A percentile compares a stretch with the other conserved stretches of the same genome.
phyloP scores from a whole-genome alignment of 352 stramenopile species.

The Elongisporangium prolatum region DNA sequence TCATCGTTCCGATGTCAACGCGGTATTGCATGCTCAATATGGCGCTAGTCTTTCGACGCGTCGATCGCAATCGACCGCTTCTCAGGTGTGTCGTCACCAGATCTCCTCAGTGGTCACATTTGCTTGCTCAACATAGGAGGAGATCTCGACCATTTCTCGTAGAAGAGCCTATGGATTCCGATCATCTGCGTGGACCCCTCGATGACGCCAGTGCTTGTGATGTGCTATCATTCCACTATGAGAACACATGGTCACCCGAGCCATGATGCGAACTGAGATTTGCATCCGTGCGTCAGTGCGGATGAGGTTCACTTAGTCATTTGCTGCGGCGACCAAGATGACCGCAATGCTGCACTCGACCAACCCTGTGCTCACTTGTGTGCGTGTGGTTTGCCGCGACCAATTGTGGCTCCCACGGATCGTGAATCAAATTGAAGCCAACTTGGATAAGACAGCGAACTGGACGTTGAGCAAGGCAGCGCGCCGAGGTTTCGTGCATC shows the following conservation, averaged over 20 bases:
- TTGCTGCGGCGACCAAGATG: background rate
- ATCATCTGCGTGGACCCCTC: background rate
- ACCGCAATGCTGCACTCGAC: background rate
- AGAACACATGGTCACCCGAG: background rate
- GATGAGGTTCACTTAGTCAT: background rate
- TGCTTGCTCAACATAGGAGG: background rate
- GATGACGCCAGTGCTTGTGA: background rate
- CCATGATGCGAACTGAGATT: background rate
- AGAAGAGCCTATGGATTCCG: background rate
- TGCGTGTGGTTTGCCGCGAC: slow-evolving; percentile 10
- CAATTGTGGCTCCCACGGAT: slow-evolving; percentile 10
- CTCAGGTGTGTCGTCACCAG: too few species aligned
- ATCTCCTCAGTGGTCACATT: background rate
- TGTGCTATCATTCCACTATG: background rate
- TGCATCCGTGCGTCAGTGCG: background rate
- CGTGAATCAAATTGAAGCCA: slow-evolving; percentile 7
- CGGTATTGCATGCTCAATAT: background rate
- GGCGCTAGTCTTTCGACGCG: background rate
- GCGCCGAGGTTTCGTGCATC: slow-evolving; percentile 14
- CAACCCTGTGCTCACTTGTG: slow-evolving; percentile 4
- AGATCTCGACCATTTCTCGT: background rate
- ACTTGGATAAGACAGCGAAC: slow-evolving; percentile 10
- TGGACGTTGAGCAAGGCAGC: slow-evolving; percentile 14
- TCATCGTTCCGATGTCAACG: too few species aligned
- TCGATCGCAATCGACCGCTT: background rate